These are phyloP conservation scores for Reutealis trisperma DNA, from an alignment of 345 rosid genomes.

Conservation along the genomic window DNA sequence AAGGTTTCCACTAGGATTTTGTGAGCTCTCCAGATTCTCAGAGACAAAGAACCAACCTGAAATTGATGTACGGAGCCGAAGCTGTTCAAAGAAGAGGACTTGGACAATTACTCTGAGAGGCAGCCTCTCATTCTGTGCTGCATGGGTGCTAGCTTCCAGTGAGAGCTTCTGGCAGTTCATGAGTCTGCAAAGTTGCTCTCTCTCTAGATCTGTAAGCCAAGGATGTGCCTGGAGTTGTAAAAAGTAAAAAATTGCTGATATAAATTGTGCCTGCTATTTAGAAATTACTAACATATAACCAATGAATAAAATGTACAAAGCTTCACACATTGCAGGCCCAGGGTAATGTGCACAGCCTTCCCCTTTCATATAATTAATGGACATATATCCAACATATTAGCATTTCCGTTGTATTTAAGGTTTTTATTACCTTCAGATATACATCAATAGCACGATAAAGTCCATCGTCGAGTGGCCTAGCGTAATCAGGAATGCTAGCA, in stretches of 20 bases:
- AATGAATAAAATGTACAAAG: not conserved
- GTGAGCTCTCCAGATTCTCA: slow-evolving; percentile 20
- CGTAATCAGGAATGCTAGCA: slow-evolving; percentile 72
- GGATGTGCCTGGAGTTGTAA: slow-evolving; percentile 71
- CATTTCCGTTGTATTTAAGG: not conserved
- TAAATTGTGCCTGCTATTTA: not conserved
- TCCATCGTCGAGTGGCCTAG: slow-evolving; percentile 80
- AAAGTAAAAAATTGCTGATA: not conserved
- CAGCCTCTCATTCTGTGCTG: slow-evolving; percentile 83
- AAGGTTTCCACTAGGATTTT: slow-evolving; percentile 18
- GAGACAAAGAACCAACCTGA: slow-evolving; percentile 39
- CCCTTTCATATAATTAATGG: too few species aligned
- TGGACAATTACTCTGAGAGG: slow-evolving; percentile 84
- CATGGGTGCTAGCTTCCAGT: slow-evolving; percentile 75
- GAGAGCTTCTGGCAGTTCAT: slow-evolving; percentile 87
- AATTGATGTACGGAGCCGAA: slow-evolving; percentile 33
- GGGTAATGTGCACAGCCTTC: not conserved
- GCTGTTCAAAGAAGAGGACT: slow-evolving; percentile 86
- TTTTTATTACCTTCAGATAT: slow-evolving; percentile 67
- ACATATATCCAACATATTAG: too few species aligned
- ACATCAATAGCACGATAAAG: slow-evolving; percentile 85
- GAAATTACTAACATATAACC: not conserved
- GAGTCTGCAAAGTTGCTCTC: slow-evolving; percentile 62
- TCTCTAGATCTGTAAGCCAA: slow-evolving; percentile 74
- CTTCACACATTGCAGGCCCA: too few species aligned